Percentiles rank a stretch among this genome's conserved stretches.
These are phyloP conservation scores for Malus hybrid DNA, from an alignment of 331 rosid genomes.

Conservation along the genomic window DNA sequence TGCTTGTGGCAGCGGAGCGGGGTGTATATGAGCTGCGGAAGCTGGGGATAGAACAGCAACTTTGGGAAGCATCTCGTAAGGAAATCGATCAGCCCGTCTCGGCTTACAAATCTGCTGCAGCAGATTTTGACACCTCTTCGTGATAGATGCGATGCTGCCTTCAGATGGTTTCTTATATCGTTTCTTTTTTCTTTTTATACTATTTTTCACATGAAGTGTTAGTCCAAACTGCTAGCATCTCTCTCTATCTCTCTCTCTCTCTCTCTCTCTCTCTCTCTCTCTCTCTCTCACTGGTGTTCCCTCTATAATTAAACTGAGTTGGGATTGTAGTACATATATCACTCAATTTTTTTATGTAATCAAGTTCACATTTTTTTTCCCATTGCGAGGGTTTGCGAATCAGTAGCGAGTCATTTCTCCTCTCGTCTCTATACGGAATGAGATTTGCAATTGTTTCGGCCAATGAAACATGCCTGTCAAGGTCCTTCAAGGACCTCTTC, in stretches of 20 bases:
- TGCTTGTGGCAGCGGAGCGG: constrained; percentile 68
- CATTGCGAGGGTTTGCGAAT: neutral
- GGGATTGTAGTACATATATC: neutral
- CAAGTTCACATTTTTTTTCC: neutral
- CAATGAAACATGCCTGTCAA: neutral
- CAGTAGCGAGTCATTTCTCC: neutral
- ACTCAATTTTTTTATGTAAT: neutral
- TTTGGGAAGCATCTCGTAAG: constrained; percentile 97
- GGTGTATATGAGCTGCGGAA: constrained; percentile 85
- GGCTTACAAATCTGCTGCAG: constrained; percentile 34
- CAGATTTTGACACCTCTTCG: constrained; percentile 46
- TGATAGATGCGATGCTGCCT: constrained; percentile 19
- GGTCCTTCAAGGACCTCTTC: too few relatives aligned
- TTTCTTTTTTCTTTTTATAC: constrained; percentile 27
- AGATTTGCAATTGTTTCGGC: neutral
- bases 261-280: neutral
- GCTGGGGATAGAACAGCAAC: constrained; percentile 87
- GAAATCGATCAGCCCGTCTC: constrained; percentile 62
- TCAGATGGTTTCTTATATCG: constrained; percentile 3
- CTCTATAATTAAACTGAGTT: neutral
- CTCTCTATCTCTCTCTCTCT: neutral
- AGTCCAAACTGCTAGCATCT: neutral
- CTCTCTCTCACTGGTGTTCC: neutral
- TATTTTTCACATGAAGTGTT: neutral
- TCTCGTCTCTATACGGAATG: neutral